Conservation (phyloP, 805 yeast genomes). For the Wickerhamomyces bisporus region DNA sequence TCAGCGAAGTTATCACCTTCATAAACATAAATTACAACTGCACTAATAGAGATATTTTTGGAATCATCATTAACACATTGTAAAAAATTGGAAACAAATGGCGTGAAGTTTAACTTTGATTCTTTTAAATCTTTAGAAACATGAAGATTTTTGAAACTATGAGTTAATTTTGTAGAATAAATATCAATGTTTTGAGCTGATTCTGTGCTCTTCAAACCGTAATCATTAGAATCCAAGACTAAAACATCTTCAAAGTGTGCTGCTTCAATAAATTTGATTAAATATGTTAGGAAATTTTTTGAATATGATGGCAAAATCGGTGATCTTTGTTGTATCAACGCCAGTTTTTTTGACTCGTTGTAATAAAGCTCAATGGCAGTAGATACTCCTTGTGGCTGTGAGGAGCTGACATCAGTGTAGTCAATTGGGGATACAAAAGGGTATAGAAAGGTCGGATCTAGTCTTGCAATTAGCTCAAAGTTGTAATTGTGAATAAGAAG, state of each 20-base stretch:
- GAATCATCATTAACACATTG: conserved; percentile 6
- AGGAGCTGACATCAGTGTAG: conserved; percentile 21
- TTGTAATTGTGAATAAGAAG: conserved; percentile 60
- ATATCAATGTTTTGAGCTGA: conserved; percentile 13
- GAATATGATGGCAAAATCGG: conserved; percentile 71
- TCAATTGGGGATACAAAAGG: conserved; percentile 86
- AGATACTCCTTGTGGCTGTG: conserved; percentile 30
- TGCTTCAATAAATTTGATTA: conserved; percentile 44
- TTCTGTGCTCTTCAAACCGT: conserved; percentile 36
- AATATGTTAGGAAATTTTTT: conserved; percentile 43
- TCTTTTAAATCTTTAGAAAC: conserved; percentile 7
- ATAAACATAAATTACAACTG: conserved; percentile 60
- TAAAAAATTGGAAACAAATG: conserved; percentile 4
- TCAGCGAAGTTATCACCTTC: conserved; percentile 88
- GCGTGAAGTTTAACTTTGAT: conserved; percentile 7
- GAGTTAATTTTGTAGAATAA: conserved; percentile 14
- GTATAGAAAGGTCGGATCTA: conserved; percentile 59
- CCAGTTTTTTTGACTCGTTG: conserved; percentile 34
- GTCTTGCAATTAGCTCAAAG: conserved; percentile 44
- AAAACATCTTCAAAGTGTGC: conserved; percentile 41
- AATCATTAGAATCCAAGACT: conserved; percentile 69
- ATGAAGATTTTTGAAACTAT: conserved; percentile 14
- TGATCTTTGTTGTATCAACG: conserved; percentile 76
- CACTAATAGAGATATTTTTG: conserved; percentile 25
- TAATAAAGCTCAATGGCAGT: conserved; percentile 65